Percentiles rank a stretch among this genome's conserved stretches.
phyloP scores from a whole-genome alignment of 2,329 filamentous ascomycete genomes.

The Fusarium mundagurra region DNA sequence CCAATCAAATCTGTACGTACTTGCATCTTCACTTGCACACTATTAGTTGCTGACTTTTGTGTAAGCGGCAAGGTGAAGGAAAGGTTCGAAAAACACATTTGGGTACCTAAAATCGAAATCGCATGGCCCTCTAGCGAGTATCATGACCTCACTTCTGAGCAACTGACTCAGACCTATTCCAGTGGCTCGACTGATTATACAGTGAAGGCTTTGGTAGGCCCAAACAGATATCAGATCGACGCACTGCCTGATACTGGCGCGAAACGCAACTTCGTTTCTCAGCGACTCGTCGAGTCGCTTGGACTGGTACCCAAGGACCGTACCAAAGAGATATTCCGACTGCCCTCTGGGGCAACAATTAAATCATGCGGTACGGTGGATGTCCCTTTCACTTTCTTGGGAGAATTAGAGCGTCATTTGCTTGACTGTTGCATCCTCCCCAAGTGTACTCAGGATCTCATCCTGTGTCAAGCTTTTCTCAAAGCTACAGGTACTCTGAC shows the following conservation, averaged over 20 bases:
- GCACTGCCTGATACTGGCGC: background rate
- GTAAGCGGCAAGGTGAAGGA: too few relatives aligned
- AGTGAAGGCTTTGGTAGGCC: background rate
- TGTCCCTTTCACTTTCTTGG: background rate
- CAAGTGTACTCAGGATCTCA: background rate
- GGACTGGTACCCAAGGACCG: accelerated
- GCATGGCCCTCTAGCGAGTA: too few relatives aligned
- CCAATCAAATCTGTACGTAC: too few relatives aligned
- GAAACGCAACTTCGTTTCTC: background rate
- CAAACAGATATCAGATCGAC: accelerated
- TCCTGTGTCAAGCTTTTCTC: background rate
- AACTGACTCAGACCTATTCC: accelerated
- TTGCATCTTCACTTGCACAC: too few relatives aligned
- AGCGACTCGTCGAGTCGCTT: background rate
- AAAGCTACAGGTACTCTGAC: background rate
- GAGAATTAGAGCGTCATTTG: background rate
- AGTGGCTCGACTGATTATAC: background rate
- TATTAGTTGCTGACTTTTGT: too few relatives aligned
- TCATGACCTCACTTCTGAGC: too few relatives aligned
- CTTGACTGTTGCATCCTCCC: background rate
- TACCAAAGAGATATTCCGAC: accelerated
- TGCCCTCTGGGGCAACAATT: accelerated
- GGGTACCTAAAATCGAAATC: too few relatives aligned
- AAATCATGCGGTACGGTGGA: background rate
- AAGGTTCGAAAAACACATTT: too few relatives aligned